These are phyloP conservation scores for Solidago caesia DNA, from an alignment of 129 eudicot genomes.

Conservation along the genomic window DNA sequence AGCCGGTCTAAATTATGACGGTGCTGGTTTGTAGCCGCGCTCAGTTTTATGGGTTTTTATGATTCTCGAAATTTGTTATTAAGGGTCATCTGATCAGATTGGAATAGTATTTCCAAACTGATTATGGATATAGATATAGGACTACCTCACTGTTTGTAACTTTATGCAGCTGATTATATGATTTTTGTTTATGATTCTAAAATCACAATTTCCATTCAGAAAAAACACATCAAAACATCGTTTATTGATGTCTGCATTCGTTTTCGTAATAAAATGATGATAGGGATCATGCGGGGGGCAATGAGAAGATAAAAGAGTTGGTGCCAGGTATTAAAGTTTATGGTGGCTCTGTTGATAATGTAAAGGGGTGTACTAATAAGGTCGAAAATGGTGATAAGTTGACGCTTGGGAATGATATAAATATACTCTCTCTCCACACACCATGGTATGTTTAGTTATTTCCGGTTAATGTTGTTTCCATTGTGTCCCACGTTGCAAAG, in stretches of 20 bases:
- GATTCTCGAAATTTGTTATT: background rate
- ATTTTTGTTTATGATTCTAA: background rate
- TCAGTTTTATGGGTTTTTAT: background rate
- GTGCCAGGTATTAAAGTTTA: conserved; percentile 76
- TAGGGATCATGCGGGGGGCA: conserved; percentile 99
- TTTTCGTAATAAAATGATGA: conserved; percentile 1
- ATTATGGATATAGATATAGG: background rate
- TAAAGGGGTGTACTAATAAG: conserved; percentile 79
- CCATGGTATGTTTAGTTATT: conserved; percentile 55
- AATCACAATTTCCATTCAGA: background rate
- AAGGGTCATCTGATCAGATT: background rate
- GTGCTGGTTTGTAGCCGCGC: background rate
- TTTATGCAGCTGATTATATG: background rate
- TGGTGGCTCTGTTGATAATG: conserved; percentile 87
- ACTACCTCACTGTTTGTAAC: background rate
- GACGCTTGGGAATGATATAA: conserved; percentile 53
- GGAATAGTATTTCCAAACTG: background rate
- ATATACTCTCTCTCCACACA: conserved; percentile 73
- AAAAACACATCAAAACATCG: background rate
- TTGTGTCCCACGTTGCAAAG: background rate
- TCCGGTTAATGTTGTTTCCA: background rate
- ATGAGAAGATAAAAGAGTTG: conserved; percentile 72
- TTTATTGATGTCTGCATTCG: background rate
- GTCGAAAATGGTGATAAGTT: conserved; percentile 81
- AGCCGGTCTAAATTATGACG: no score